Base-by-base conservation (phyloP, 805 yeast species). In the Candida germanica region DNA sequence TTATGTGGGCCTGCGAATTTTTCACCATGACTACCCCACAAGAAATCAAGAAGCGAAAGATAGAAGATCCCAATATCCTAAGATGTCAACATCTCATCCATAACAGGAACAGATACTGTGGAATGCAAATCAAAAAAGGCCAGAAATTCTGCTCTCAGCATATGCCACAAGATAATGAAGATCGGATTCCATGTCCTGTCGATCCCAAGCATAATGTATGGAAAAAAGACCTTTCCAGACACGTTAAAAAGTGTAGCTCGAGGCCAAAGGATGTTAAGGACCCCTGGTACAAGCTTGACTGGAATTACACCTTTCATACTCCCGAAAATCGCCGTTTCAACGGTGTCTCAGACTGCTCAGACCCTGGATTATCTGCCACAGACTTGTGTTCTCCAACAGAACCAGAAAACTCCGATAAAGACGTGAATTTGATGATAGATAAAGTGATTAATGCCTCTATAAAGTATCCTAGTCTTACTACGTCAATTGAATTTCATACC, bases 181-280 rank as follows among this genome's bases (percentile, higher is more conserved):
- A 23, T n/a, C 59, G 95, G 38, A 70, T 87, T 0, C 76, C 80
- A 5, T 87, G 96, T 59, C 87, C 96, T 0, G 52, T 81, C 19
- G 95, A 87, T 55, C 77, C 82, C 2, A 70, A 75, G 2, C 96
- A 87, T 54, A 73, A 81, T 1, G 78, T 87, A 0, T 82, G 86
- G 87, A 66, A 66, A 31, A 65, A 68, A 28, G 78, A 74, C 35
- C 53, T 86, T 27, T 54, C 63, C 4, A 56, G 49, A 12, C 96
- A 87, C 56, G 34, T 80, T 33, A 64, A 59, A 38, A 79, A 77
- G 51, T 87, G 96, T 54, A 77, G 73, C 43, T 70, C 74, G 14
- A 54, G 59, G 29, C 64, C 49, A 38, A 64, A 55, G 16, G 60
- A 48, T 32, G 50, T 28, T 2, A 50, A 39, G 48, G 71, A 69